A percentile compares a stretch with the other conserved stretches of the same genome.
These are phyloP conservation scores for Nicotiana rustica DNA, from an alignment of 305 asterid genomes.

Conservation along the genomic window DNA sequence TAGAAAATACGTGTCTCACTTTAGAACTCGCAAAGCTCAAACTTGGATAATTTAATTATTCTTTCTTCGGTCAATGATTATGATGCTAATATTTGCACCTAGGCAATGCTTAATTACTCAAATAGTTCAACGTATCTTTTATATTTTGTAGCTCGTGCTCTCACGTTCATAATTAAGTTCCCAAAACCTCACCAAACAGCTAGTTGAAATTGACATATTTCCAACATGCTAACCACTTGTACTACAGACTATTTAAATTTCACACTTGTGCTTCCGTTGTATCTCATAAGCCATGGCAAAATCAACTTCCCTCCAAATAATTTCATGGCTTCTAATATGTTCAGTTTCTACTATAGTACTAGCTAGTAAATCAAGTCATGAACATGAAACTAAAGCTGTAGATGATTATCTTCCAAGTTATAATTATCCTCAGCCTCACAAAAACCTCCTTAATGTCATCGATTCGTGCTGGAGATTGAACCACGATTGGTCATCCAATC, in stretches of 20 bases:
- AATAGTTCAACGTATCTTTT: conserved; percentile 5
- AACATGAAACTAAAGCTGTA: conserved; percentile 35
- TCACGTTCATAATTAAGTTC: conserved; percentile 50
- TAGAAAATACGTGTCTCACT: conserved; percentile 14
- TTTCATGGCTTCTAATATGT: conserved; percentile 46
- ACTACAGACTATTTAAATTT: conserved; percentile 34
- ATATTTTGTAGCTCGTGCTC: conserved; percentile 19
- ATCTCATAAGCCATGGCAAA: conserved; percentile 45
- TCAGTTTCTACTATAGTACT: conserved; percentile 34
- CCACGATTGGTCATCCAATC: conserved; percentile 52
- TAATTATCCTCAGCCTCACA: conserved; percentile 35
- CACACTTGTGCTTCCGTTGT: conserved; percentile 9
- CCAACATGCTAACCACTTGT: conserved; percentile 52
- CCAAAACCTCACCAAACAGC: conserved; percentile 46
- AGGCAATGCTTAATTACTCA: not conserved
- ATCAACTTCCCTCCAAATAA: conserved; percentile 40
- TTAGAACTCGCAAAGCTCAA: not conserved
- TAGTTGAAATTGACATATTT: conserved; percentile 32
- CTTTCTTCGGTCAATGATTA: not conserved
- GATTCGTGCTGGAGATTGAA: conserved; percentile 67
- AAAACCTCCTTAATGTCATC: conserved; percentile 52
- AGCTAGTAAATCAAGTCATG: conserved; percentile 35
- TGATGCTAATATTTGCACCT: not conserved
- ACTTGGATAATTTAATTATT: conserved; percentile 12
- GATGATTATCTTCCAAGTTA: conserved; percentile 33